Evolutionary conservation across 768 basidiomycete genomes (phyloP).

Genomic region (Serendipita sp.): DNA sequence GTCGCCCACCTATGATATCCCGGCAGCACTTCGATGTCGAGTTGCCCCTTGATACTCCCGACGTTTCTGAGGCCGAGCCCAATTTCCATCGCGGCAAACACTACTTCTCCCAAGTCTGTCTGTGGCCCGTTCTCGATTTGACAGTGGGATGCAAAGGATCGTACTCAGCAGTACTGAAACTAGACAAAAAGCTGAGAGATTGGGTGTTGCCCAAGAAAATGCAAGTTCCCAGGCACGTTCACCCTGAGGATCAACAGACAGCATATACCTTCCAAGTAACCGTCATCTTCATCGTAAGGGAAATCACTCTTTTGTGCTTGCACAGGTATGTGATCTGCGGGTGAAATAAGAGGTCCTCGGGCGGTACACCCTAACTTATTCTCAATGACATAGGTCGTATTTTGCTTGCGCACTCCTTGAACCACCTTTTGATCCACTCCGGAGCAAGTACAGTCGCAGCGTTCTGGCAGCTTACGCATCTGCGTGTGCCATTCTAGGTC

Average conservation of each 20-base stretch:
- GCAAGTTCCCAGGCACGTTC: conserved; percentile 9
- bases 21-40: conserved; percentile 3
- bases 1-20: conserved; percentile 1
- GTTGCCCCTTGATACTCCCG: not conserved
- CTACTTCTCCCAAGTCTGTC: not conserved
- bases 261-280: not conserved
- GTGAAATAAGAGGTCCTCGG: not conserved
- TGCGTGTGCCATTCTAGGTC: conserved; percentile 40
- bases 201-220: conserved; percentile 9
- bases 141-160: not conserved
- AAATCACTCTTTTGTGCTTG: not conserved
- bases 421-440: conserved; percentile 49
- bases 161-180: conserved; percentile 12
- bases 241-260: conserved; percentile 7
- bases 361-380: not conserved
- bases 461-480: conserved; percentile 54
- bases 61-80: not conserved
- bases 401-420: conserved; percentile 57
- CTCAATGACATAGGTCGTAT: conserved; percentile 30
- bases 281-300: conserved; percentile 6
- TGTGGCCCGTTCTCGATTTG: conserved; percentile 2
- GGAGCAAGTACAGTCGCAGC: conserved; percentile 47
- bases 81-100: conserved; percentile 6
- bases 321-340: not conserved
- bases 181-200: conserved; percentile 12